Conservation (phyloP, 73 alveolate genomes). For the Halteria grandinella region DNA sequence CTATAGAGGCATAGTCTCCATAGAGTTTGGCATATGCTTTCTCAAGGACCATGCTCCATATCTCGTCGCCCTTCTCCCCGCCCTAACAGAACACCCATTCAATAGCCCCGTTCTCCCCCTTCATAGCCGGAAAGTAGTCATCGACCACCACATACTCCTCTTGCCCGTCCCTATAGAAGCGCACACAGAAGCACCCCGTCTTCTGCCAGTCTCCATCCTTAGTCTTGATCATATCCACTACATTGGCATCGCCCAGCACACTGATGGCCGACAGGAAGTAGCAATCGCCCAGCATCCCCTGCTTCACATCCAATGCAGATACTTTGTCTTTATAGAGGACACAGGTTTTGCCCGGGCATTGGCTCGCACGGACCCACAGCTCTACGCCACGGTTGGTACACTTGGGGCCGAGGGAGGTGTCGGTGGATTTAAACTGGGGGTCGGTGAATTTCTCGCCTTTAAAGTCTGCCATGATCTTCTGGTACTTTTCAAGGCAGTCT, state of each 20-base stretch:
- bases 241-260: constrained; percentile 24
- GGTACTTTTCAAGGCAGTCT: constrained; percentile 66
- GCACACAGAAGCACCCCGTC: constrained; percentile 47
- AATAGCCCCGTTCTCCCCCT: constrained; percentile 12
- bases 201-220: not conserved
- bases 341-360: constrained; percentile 50
- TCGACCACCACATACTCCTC: constrained; percentile 29
- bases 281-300: constrained; percentile 59
- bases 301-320: not conserved
- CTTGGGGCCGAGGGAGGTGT: constrained; percentile 51
- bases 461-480: constrained; percentile 56
- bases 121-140: no score
- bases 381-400: constrained; percentile 51
- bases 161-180: constrained; percentile 50
- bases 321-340: constrained; percentile 61
- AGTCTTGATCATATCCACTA: constrained; percentile 23
- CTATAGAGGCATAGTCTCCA: constrained; percentile 68
- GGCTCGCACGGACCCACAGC: constrained; percentile 73
- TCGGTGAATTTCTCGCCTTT: constrained; percentile 60
- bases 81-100: not conserved
- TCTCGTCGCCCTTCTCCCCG: constrained; percentile 19
- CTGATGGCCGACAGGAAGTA: constrained; percentile 63
- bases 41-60: constrained; percentile 69
- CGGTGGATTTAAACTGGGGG: constrained; percentile 60
- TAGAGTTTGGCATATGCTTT: constrained; percentile 85